Percentiles rank a stretch among this genome's conserved stretches.
phyloP scores from a whole-genome alignment of 1,284 basidiomycete species.

The Apiotrichum akiyoshidainum region DNA sequence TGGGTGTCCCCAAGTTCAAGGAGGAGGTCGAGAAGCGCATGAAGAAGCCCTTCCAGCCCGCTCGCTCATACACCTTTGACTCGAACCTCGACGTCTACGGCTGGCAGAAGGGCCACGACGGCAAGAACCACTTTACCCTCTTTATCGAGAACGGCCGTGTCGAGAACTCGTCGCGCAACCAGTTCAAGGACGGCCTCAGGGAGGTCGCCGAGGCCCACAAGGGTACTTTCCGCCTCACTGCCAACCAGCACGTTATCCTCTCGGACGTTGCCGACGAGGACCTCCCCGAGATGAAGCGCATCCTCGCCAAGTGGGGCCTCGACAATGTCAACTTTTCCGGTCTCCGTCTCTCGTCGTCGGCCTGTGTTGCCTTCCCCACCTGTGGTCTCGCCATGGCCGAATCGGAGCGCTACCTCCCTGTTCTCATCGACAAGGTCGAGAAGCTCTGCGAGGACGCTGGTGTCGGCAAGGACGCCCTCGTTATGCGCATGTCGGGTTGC shows the following conservation, averaged over 20 bases:
- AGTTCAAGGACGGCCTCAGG: constrained; percentile 89
- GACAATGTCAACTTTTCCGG: constrained; percentile 82
- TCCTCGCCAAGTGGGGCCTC: constrained; percentile 83
- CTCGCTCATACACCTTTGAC: constrained; percentile 76
- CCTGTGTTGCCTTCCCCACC: constrained; percentile 97
- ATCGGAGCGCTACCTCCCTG: constrained; percentile 90
- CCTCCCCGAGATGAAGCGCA: constrained; percentile 69
- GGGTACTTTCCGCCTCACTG: constrained; percentile 85
- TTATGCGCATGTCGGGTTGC: constrained; percentile 98
- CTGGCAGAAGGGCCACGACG: constrained; percentile 83
- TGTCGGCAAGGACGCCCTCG: constrained; percentile 85
- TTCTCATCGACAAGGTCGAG: constrained; percentile 93
- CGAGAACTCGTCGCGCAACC: constrained; percentile 81
- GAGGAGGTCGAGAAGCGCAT: constrained; percentile 85
- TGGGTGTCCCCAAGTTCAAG: constrained; percentile 82
- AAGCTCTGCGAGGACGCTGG: constrained; percentile 90
- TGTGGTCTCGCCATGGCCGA: constrained; percentile 95
- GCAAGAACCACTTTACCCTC: constrained; percentile 85
- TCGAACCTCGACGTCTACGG: constrained; percentile 92
- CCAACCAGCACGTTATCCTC: constrained; percentile 92
- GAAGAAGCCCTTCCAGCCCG: constrained; percentile 71
- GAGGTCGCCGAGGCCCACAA: constrained; percentile 94
- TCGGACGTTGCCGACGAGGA: constrained; percentile 76
- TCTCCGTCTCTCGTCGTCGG: constrained; percentile 78
- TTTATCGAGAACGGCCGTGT: constrained; percentile 98